phyloP scores from a whole-genome alignment of 164 flowering plant genomes.

The Platanus orientalis region DNA sequence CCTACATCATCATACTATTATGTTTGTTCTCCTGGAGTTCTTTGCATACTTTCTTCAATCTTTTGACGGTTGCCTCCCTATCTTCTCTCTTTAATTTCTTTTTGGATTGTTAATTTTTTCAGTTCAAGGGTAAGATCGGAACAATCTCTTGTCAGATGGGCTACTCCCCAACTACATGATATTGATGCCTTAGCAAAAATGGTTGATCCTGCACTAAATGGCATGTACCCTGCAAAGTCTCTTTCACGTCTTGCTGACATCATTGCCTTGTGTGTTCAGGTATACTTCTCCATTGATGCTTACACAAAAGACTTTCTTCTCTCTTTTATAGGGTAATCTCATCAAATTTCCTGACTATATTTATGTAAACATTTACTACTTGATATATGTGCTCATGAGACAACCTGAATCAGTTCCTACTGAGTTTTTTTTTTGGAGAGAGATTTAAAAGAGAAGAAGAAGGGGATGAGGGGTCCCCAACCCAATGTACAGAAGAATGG shows the following conservation, averaged over 20 bases:
- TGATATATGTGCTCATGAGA: too few species aligned
- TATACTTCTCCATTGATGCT: conserved; percentile 26
- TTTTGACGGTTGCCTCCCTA: conserved; percentile 8
- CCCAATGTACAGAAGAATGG: too few species aligned
- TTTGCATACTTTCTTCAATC: not conserved
- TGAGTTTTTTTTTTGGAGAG: too few species aligned
- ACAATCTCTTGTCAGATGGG: conserved; percentile 97
- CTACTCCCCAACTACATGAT: conserved; percentile 96
- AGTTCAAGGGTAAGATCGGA: conserved; percentile 91
- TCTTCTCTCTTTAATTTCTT: not conserved
- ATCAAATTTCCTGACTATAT: too few species aligned
- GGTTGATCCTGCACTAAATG: conserved; percentile 90
- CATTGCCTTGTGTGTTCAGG: conserved; percentile 96
- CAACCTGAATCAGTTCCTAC: too few species aligned
- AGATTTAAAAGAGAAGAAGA: too few species aligned
- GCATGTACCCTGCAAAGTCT: conserved; percentile 95
- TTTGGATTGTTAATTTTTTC: conserved; percentile 8
- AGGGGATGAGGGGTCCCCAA: too few species aligned
- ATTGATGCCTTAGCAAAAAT: conserved; percentile 93
- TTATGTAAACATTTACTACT: too few species aligned
- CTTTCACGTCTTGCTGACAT: conserved; percentile 95
- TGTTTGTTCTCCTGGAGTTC: not conserved
- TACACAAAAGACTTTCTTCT: too few species aligned
- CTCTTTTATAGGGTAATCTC: too few species aligned
- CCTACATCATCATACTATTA: not conserved